phyloP scores from a whole-genome alignment of 768 basidiomycete species.

The Rhizopogon rudus region DNA sequence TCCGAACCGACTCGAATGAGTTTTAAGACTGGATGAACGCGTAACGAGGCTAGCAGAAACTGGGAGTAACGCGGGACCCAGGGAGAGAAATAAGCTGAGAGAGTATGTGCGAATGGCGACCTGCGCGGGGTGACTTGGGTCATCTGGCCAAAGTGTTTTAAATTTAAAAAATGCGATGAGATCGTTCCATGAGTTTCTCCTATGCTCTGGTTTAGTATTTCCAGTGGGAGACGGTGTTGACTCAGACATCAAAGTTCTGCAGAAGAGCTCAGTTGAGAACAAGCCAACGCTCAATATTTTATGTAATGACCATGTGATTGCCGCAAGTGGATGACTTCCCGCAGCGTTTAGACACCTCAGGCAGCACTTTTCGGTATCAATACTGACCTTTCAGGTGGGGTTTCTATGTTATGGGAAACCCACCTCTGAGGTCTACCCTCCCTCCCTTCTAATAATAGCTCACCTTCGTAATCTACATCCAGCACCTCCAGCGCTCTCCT shows the following conservation, averaged over 20 bases:
- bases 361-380: too few species aligned
- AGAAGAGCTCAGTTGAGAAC: neutral
- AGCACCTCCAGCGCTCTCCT: too few species aligned
- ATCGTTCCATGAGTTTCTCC: neutral
- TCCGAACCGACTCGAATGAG: constrained; percentile 7
- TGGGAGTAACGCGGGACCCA: constrained; percentile 62
- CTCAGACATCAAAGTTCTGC: neutral
- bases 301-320: too few species aligned
- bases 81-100: constrained; percentile 57
- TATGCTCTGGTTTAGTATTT: constrained; percentile 1
- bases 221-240: neutral
- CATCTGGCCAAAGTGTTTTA: constrained; percentile 18
- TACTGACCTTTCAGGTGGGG: too few species aligned
- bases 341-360: too few species aligned
- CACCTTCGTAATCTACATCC: too few species aligned
- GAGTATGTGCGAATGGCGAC: constrained; percentile 64
- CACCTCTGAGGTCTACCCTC: too few species aligned
- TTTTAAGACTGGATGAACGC: constrained; percentile 20
- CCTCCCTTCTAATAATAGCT: too few species aligned
- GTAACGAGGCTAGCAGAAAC: constrained; percentile 35
- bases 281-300: too few species aligned
- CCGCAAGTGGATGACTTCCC: too few species aligned
- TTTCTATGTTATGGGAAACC: too few species aligned
- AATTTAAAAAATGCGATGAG: constrained; percentile 9
- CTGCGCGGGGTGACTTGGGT: constrained; percentile 47